Conservation (phyloP, 1,284 basidiomycete species). For the Papiliotrema fonsecae region DNA sequence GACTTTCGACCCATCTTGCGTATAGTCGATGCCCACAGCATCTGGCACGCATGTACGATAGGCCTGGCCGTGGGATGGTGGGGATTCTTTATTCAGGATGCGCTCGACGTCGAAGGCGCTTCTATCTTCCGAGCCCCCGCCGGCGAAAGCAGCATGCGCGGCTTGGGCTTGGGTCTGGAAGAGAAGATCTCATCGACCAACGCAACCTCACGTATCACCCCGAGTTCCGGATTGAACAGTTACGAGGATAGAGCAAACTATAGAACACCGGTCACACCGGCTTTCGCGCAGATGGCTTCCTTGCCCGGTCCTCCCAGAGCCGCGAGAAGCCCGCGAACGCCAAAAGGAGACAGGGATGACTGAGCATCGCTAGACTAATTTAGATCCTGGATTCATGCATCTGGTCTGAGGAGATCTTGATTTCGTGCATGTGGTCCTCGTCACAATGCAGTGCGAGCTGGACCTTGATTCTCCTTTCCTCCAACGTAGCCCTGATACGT, state of each 20-base stretch:
- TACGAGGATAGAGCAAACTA: neutral
- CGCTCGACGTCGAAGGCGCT: conserved; percentile 32
- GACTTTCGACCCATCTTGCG: conserved; percentile 81
- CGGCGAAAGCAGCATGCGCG: neutral
- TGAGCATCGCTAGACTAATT: neutral
- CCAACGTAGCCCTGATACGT: no score
- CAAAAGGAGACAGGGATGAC: conserved; percentile 1
- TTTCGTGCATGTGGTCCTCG: no score
- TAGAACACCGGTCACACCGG: conserved; percentile 8
- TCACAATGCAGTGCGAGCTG: no score
- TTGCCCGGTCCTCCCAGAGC: conserved; percentile 1
- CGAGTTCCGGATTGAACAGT: no score
- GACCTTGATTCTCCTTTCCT: no score
- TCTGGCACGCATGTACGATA: conserved; percentile 89
- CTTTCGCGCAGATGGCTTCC: conserved; percentile 13
- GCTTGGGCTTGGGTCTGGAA: neutral
- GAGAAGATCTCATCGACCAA: conserved; percentile 8
- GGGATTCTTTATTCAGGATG: conserved; percentile 52
- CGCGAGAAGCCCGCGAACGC: conserved; percentile 13
- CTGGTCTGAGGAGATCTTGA: neutral
- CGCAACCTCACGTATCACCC: neutral
- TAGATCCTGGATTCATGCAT: neutral
- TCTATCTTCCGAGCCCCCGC: conserved; percentile 9
- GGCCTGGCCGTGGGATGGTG: conserved; percentile 82
- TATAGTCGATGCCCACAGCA: conserved; percentile 83